phyloP scores from a whole-genome alignment of 176 grass and related monocot species.

The Thalia dealbata region DNA sequence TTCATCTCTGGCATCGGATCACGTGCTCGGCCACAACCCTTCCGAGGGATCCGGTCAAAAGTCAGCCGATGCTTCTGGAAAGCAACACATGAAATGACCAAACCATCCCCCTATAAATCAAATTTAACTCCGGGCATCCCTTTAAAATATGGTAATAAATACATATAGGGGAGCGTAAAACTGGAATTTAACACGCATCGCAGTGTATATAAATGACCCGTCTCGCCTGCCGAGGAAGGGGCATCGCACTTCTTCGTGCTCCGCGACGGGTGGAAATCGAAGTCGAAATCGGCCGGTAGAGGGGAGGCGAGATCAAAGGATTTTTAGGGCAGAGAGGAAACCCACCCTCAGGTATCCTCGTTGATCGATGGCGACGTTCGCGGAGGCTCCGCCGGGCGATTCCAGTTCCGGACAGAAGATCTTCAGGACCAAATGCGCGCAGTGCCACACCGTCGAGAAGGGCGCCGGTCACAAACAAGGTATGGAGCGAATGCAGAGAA shows the following conservation, averaged over 20 bases:
- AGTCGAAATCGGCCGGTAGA: too few relatives aligned
- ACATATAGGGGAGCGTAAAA: background rate
- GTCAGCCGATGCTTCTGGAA: background rate
- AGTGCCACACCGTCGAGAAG: conserved; percentile 88
- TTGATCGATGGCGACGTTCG: conserved; percentile 53
- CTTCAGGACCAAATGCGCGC: conserved; percentile 87
- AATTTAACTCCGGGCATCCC: background rate
- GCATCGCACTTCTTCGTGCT: too few relatives aligned
- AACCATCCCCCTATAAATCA: background rate
- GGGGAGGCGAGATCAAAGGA: too few relatives aligned
- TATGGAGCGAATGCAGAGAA: background rate
- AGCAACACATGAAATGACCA: background rate
- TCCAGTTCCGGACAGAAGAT: conserved; percentile 61
- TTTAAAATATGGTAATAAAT: background rate
- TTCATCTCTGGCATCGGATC: too few relatives aligned
- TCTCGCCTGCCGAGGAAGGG: background rate
- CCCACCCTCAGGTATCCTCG: background rate
- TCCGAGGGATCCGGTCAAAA: too few relatives aligned
- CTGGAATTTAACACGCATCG: background rate
- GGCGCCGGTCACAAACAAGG: conserved; percentile 79
- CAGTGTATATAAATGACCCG: background rate
- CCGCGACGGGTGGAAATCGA: too few relatives aligned
- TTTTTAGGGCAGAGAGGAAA: too few relatives aligned
- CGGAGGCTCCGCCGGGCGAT: conserved; percentile 49
- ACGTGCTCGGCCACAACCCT: too few relatives aligned